phyloP scores from a whole-genome alignment of 352 stramenopile genomes.

The Phytophthora tubulina region DNA sequence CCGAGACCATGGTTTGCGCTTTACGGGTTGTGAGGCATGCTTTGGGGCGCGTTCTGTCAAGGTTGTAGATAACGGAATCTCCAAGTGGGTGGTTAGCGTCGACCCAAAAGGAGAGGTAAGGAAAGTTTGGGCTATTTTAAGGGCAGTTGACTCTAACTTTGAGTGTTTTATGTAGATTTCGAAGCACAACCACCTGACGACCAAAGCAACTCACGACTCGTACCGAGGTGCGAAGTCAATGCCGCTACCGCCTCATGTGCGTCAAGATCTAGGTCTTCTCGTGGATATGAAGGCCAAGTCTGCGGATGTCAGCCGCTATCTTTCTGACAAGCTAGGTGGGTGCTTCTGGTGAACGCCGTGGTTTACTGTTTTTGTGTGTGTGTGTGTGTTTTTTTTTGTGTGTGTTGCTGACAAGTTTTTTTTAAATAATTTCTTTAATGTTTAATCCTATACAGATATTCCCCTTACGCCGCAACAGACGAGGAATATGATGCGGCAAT shows the following conservation, averaged over 20 bases:
- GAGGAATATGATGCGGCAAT: constrained; percentile 9
- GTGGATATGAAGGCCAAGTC: constrained; percentile 2
- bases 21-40: too few relatives aligned
- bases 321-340: constrained; percentile 11
- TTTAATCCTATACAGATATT: constrained; percentile 8
- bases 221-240: not conserved
- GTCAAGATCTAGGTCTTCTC: too few relatives aligned
- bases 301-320: constrained; percentile 9
- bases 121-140: not conserved
- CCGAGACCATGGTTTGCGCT: not conserved
- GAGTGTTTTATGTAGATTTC: not conserved
- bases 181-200: not conserved
- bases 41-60: too few relatives aligned
- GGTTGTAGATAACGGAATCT: not conserved
- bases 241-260: not conserved
- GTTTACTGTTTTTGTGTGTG: not conserved
- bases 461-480: constrained; percentile 16
- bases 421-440: not conserved
- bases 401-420: not conserved
- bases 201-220: not conserved
- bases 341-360: not conserved
- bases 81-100: too few relatives aligned
- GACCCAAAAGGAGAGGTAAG: not conserved
- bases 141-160: too few relatives aligned
- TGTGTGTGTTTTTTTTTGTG: not conserved